A percentile compares a stretch with the other conserved stretches of the same genome.
Evolutionary conservation across 2,329 filamentous ascomycete genomes (phyloP).

Genomic region (Ophiostoma tasmaniense): DNA sequence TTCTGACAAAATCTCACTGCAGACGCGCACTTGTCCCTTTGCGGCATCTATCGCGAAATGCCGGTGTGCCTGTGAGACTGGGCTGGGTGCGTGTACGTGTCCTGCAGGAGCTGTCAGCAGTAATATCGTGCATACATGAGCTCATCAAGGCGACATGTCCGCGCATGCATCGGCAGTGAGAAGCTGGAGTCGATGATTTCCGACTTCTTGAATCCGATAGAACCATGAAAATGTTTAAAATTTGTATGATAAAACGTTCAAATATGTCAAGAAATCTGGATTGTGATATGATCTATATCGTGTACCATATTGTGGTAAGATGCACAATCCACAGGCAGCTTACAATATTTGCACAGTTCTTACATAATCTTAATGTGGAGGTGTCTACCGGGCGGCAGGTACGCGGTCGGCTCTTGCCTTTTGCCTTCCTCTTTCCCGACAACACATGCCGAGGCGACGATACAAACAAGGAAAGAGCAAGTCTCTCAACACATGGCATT

Average conservation of each 20-base stretch:
- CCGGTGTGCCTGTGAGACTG: neutral
- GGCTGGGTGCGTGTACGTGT: neutral
- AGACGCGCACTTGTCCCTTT: neutral
- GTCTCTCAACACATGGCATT: neutral
- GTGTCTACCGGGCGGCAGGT: neutral
- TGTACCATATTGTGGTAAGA: neutral
- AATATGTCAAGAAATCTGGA: no score
- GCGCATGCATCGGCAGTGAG: neutral
- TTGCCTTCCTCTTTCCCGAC: neutral
- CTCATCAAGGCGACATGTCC: neutral
- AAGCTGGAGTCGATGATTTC: neutral
- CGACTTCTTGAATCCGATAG: neutral
- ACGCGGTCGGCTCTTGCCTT: neutral
- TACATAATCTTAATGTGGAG: neutral
- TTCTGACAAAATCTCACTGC: neutral
- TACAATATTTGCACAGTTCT: neutral
- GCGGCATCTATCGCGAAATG: slow-evolving; percentile 1
- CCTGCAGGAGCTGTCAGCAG: neutral
- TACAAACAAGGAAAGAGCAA: neutral
- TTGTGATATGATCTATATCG: neutral
- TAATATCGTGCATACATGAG: neutral
- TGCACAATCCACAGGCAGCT: neutral
- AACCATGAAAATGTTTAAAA: neutral
- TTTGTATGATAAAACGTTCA: no score
- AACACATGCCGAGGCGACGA: neutral